Conservation (phyloP, 352 stramenopile species). For the Pythium aristosporum region DNA sequence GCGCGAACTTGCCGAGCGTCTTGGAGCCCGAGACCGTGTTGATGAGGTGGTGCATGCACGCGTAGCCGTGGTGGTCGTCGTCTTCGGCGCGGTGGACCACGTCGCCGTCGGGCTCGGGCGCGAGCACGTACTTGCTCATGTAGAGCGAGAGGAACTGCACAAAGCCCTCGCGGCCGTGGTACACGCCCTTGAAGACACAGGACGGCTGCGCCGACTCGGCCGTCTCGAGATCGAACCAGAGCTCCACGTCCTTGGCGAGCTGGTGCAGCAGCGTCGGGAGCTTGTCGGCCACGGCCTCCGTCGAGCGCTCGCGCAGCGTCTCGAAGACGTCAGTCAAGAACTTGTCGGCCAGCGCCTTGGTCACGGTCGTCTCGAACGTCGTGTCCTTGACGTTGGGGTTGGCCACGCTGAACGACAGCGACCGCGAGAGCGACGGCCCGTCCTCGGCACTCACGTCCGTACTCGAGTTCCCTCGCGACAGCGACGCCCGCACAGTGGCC, state of each 20-base stretch:
- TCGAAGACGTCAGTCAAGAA: conserved; percentile 66
- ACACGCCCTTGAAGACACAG: conserved; percentile 87
- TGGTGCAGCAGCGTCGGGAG: conserved; percentile 75
- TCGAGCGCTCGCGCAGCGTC: conserved; percentile 39
- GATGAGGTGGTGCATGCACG: conserved; percentile 52
- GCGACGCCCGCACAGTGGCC: conserved; percentile 8
- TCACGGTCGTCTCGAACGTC: conserved; percentile 55
- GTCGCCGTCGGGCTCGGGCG: conserved; percentile 48
- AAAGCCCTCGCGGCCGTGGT: conserved; percentile 83
- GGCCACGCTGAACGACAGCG: conserved; percentile 9
- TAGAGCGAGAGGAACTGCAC: conserved; percentile 84
- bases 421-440: conserved; percentile 1
- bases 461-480: neutral
- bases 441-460: neutral
- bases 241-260: conserved; percentile 82
- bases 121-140: conserved; percentile 75
- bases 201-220: conserved; percentile 67
- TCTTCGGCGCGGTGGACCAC: conserved; percentile 56
- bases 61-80: conserved; percentile 74
- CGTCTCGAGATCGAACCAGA: conserved; percentile 84
- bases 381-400: neutral
- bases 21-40: conserved; percentile 81
- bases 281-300: conserved; percentile 49
- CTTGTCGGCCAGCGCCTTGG: conserved; percentile 66
- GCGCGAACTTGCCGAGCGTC: conserved; percentile 67